Base-by-base conservation (phyloP, 78 protist species). In the Pigoraptor vietnamica region DNA sequence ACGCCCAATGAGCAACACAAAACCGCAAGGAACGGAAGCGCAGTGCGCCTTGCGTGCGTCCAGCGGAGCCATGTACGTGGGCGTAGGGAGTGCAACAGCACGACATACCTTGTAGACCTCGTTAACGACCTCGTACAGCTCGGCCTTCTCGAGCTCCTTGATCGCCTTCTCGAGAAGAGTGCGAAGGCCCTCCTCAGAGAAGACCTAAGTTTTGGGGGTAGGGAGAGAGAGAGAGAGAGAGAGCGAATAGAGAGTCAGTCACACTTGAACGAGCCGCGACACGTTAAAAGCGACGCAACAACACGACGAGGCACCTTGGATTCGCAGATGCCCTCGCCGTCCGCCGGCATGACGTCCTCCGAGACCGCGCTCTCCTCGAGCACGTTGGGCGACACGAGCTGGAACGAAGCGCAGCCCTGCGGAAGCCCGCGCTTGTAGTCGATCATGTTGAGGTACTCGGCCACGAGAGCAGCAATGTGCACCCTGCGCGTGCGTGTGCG, bases 251-350 rank as follows among this genome's bases (percentile, higher is more conserved):
- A n/a, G n/a, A n/a, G n/a, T n/a, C n/a, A n/a, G n/a, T n/a, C n/a
- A n/a, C n/a, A n/a, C n/a, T n/a, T n/a, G n/a, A n/a, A n/a, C n/a
- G n/a, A n/a, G n/a, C n/a, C n/a, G n/a, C n/a, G n/a, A n/a, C n/a
- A n/a, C n/a, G n/a, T n/a, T n/a, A n/a, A n/a, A n/a, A n/a, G n/a
- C n/a, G n/a, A n/a, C n/a, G n/a, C n/a, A 86, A 6, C 6, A 6
- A 86, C 88, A 86, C 2, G 37, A 6, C 34, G 14, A 88, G 39
- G 38, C n/a, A 88, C 90, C 90, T 79, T 79, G 39, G 89, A 86
- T 40, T 86, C 89, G 89, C 89, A 35, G 32, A 86, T 86, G 55
- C 89, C 89, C 89, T 86, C 89, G 21, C 32, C 40, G 32, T 86
- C 89, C 32, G 89, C 89, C 32, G 39, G 1, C 40, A 32, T 1